These are phyloP conservation scores for Fusarium gaditjirri DNA, from an alignment of 2,329 filamentous ascomycete species.

Conservation along the genomic window DNA sequence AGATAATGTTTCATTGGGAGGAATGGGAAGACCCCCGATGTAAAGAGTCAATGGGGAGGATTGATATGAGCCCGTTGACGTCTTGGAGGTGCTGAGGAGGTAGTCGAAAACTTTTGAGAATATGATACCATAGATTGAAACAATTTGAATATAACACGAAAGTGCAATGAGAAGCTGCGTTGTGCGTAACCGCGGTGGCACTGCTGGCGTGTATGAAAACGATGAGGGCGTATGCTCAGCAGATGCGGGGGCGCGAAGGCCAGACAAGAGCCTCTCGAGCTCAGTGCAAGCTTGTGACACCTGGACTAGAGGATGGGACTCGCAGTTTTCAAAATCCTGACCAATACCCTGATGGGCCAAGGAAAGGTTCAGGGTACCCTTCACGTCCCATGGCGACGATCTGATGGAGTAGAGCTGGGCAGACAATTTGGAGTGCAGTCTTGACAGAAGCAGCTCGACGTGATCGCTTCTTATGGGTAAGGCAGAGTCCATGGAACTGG, in stretches of 20 bases:
- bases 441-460: not conserved
- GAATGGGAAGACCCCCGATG: not conserved
- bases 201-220: conserved; percentile 1
- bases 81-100: not conserved
- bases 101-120: conserved; percentile 7
- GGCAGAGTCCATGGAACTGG: not conserved
- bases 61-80: not conserved
- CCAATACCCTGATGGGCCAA: conserved; percentile 49
- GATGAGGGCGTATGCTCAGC: not conserved
- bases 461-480: not conserved
- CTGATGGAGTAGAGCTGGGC: conserved; percentile 2
- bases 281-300: conserved; percentile 3
- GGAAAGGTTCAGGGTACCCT: conserved; percentile 67
- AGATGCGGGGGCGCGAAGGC: not conserved
- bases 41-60: not conserved
- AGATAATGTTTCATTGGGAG: not conserved
- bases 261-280: conserved; percentile 1
- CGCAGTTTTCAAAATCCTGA: not conserved
- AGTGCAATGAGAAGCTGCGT: conserved; percentile 8
- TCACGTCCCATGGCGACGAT: not conserved
- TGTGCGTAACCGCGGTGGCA: not conserved
- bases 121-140: conserved; percentile 12
- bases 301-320: conserved; percentile 6
- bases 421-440: not conserved
- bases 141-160: conserved; percentile 16